Evolutionary conservation across 192 early-diverging fungal species (phyloP).

Genomic region (Coemansia sp.): DNA sequence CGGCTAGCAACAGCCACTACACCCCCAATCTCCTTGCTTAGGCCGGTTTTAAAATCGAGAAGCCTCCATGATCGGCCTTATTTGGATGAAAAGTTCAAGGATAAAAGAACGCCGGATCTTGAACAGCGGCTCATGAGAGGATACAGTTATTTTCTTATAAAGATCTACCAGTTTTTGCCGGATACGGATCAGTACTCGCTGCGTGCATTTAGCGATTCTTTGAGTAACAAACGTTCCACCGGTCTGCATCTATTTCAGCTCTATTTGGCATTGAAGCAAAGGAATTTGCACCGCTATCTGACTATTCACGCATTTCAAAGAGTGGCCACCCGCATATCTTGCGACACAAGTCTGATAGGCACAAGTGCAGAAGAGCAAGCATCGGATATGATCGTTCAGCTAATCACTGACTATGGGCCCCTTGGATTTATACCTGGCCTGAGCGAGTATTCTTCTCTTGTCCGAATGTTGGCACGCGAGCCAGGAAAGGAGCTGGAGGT

Average conservation of each 20-base stretch:
- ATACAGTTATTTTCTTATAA: constrained; percentile 40
- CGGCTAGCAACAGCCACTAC: neutral
- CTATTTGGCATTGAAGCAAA: constrained; percentile 23
- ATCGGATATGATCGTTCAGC: constrained; percentile 22
- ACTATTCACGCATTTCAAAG: constrained; percentile 40
- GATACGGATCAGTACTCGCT: constrained; percentile 23
- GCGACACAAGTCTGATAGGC: constrained; percentile 2
- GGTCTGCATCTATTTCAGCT: constrained; percentile 17
- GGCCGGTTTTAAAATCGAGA: neutral
- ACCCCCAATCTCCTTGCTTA: neutral
- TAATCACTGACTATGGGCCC: constrained; percentile 37
- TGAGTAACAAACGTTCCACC: constrained; percentile 3
- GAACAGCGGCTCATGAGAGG: constrained; percentile 30
- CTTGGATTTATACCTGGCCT: constrained; percentile 28
- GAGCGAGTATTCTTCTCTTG: constrained; percentile 42
- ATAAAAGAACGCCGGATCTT: neutral
- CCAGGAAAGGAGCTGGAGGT: constrained; percentile 39
- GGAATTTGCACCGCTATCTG: constrained; percentile 32
- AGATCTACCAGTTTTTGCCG: constrained; percentile 39
- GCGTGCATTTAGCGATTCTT: constrained; percentile 30
- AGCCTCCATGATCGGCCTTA: neutral
- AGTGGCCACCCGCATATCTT: constrained; percentile 23
- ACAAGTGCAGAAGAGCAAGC: constrained; percentile 11
- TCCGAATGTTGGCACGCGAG: constrained; percentile 41
- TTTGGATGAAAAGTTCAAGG: neutral